phyloP scores from a whole-genome alignment of 148 eudicot species.

The Vaccinium myrtillus region DNA sequence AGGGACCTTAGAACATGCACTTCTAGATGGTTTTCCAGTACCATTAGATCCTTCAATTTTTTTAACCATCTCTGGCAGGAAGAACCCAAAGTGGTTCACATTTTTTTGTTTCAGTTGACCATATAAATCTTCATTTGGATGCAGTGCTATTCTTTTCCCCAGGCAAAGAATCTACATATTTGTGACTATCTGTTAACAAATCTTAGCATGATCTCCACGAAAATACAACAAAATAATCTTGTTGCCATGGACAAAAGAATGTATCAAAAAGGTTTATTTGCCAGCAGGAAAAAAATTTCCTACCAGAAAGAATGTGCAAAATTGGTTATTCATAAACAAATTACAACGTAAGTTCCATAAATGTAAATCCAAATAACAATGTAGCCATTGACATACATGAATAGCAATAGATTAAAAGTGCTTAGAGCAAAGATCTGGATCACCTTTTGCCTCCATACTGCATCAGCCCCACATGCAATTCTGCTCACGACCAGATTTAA shows the following conservation, averaged over 20 bases:
- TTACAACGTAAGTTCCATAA: not conserved
- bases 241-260: not conserved
- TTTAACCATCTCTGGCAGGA: slow-evolving; percentile 2
- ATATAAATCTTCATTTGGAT: not conserved
- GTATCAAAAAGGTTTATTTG: not conserved
- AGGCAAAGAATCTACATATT: not conserved
- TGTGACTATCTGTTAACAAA: not conserved
- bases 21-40: not conserved
- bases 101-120: not conserved
- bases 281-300: not conserved
- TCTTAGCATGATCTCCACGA: not conserved
- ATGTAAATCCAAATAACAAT: not conserved
- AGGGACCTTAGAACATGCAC: slow-evolving; percentile 15
- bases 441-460: not conserved
- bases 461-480: not conserved
- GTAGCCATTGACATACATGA: not conserved
- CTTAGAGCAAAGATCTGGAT: slow-evolving; percentile 11
- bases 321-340: not conserved
- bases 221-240: not conserved
- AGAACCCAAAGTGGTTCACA: not conserved
- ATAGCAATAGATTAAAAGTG: not conserved
- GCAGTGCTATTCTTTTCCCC: not conserved
- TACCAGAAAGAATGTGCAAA: not conserved
- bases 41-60: not conserved
- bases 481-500: not conserved